Evolutionary conservation across 345 rosid genomes (phyloP), one percentile per base, ranked within the genome.

Genomic region (Psidium friedrichsthalianum): DNA sequence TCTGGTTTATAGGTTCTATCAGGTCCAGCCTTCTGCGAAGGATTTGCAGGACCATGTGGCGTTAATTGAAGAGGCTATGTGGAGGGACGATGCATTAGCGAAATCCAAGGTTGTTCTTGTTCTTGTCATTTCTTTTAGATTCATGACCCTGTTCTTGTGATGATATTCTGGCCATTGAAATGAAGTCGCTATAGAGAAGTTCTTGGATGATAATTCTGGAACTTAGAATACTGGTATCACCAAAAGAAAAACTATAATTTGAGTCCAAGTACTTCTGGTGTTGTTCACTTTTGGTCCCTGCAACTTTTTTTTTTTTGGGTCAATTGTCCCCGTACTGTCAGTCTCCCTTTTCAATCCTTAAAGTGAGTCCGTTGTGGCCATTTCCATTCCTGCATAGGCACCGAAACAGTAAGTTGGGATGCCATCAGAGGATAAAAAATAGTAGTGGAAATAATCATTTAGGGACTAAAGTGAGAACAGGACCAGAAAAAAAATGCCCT

Each of bases 41-140:
- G 98, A 97, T 90, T 91, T 97, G 92, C 92, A 92, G 81, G 94
- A 95, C 82, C 95, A 96, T 89, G 83, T 90, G 85, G 89, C 76
- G 57, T 88, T 95, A 88, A 90, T 97, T 59, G 54, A 84, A 59
- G 96, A 94, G 88, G 98, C 96, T 59, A 89, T 92, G 82, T 83
- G 91, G 88, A 89, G 91, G 89, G 96, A 94, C 84, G 91, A 36
- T 11, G 86, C 84, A 74, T 89, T 97, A 86, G 90, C 89, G 21
- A 91, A 90, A 86, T 93, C 94, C 51, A 90, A 97, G 97, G 99
- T 95, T 32, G 15, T 51, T 49, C 32, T 49, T 81, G 53, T 40
- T 82, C 20, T 55, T 13, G 83, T 82, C 13, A 1, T 82, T 51
- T 82, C 36, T 51, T 51, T 82, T 51, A 49, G 52, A 47, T 82